Percentiles rank a stretch among this genome's conserved stretches.
Conservation (phyloP, 768 basidiomycete genomes). For the Mrakia gelida region DNA sequence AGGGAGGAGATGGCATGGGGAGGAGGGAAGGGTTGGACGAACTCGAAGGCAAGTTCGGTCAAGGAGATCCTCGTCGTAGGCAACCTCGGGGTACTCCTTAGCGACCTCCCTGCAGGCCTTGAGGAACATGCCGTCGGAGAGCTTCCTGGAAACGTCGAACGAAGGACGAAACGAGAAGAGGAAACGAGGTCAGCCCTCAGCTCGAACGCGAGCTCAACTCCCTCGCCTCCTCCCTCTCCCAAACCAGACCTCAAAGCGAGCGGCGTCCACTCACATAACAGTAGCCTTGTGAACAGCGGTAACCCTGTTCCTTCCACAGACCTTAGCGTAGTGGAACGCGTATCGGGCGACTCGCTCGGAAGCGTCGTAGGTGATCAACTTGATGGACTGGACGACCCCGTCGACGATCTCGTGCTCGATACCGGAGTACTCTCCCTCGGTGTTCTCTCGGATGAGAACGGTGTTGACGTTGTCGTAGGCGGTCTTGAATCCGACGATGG, state of each 20-base stretch:
- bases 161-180: neutral
- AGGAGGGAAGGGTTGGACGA: slow-evolving; percentile 30
- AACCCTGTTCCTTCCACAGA: slow-evolving; percentile 79
- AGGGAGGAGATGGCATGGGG: neutral
- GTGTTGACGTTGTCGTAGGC: slow-evolving; percentile 98
- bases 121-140: slow-evolving; percentile 99
- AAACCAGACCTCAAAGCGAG: too few species aligned
- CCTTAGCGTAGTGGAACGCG: slow-evolving; percentile 95
- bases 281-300: slow-evolving; percentile 99
- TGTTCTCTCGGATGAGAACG: slow-evolving; percentile 98
- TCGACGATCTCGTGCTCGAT: slow-evolving; percentile 99
- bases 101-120: slow-evolving; percentile 94
- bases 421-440: slow-evolving; percentile 99
- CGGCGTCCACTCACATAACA: slow-evolving; percentile 69
- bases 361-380: slow-evolving; percentile 97
- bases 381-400: slow-evolving; percentile 98
- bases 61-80: slow-evolving; percentile 93
- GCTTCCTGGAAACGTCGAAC: slow-evolving; percentile 64
- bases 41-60: slow-evolving; percentile 94
- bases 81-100: slow-evolving; percentile 87
- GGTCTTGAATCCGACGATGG: slow-evolving; percentile 95
- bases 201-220: neutral
- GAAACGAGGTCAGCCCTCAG: neutral
- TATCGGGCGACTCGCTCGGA: slow-evolving; percentile 98
- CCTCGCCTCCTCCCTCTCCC: neutral